Percentiles rank a stretch among this genome's conserved stretches.
Conservation (phyloP, 768 basidiomycete species). For the Rhizopogon roseolus region DNA sequence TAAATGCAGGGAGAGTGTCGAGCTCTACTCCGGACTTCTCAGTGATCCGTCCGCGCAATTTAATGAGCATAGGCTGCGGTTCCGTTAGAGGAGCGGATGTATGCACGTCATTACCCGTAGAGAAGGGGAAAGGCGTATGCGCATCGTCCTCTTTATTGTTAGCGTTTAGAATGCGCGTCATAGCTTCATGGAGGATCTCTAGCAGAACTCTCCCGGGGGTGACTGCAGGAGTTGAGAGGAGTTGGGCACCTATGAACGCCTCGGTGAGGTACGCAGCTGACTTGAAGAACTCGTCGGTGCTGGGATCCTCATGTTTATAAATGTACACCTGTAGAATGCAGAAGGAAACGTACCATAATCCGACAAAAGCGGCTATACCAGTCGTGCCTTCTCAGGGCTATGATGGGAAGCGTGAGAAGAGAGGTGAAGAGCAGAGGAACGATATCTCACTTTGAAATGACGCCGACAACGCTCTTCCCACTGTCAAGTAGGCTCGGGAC, state of each 20-base stretch:
- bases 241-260: constrained; percentile 37
- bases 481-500: constrained; percentile 66
- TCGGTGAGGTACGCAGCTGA: constrained; percentile 74
- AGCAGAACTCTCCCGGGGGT: no score
- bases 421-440: neutral
- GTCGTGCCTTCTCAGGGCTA: constrained; percentile 35
- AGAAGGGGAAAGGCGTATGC: neutral
- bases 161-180: neutral
- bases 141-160: neutral
- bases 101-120: neutral
- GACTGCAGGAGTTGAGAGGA: constrained; percentile 3
- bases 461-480: constrained; percentile 48
- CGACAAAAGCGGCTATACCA: constrained; percentile 48
- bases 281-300: constrained; percentile 76
- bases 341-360: constrained; percentile 47
- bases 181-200: neutral
- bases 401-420: neutral
- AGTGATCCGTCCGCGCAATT: neutral
- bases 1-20: constrained; percentile 50
- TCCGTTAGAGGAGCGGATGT: neutral
- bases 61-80: neutral
- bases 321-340: neutral
- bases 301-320: constrained; percentile 17
- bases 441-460: constrained; percentile 41
- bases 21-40: neutral